Conservation (phyloP, 176 grass and related monocot species). For the Canna indica region DNA sequence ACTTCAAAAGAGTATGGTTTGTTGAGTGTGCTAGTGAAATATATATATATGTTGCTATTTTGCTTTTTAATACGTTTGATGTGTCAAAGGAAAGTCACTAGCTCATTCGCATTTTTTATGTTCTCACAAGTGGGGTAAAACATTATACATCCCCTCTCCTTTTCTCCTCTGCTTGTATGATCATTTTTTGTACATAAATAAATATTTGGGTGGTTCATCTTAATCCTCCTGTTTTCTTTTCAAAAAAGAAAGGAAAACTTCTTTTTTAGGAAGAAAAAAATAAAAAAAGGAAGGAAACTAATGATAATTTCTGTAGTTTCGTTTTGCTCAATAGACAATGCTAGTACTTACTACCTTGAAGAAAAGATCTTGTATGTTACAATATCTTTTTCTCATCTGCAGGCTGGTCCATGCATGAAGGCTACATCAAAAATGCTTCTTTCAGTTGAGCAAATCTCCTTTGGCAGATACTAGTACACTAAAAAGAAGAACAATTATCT, state of each 20-base stretch:
- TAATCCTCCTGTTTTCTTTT: too few relatives aligned
- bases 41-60: background rate
- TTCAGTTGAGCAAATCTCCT: conserved; percentile 11
- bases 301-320: background rate
- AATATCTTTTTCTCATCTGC: background rate
- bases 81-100: background rate
- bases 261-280: too few relatives aligned
- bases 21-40: background rate
- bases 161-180: too few relatives aligned
- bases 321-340: background rate
- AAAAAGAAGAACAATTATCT: background rate
- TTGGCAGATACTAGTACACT: background rate
- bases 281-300: too few relatives aligned
- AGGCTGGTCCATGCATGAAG: background rate
- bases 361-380: background rate
- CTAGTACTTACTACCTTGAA: background rate
- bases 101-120: background rate
- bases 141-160: too few relatives aligned
- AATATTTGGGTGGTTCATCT: too few relatives aligned
- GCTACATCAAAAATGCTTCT: background rate
- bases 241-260: too few relatives aligned
- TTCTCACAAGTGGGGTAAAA: background rate
- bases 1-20: background rate
- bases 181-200: too few relatives aligned
- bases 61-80: background rate